A percentile compares a stretch with the other conserved stretches of the same genome.
Conservation (phyloP, 1,284 basidiomycete genomes). For the Meira nashicola region DNA sequence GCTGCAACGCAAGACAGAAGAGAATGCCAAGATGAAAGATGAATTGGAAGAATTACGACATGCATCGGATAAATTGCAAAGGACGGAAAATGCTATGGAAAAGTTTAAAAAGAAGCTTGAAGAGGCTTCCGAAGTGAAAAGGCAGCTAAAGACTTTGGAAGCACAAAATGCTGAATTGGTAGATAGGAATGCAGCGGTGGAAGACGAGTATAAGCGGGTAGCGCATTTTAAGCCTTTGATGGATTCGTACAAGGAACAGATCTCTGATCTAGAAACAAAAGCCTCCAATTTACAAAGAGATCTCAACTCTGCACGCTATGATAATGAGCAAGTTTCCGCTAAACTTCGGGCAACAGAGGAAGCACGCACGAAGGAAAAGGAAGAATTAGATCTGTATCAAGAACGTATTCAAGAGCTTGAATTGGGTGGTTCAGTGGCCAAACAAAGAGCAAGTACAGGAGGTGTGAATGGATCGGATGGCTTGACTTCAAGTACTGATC, state of each 20-base stretch:
- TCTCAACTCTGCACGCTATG: conserved; percentile 32
- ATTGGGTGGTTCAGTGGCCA: conserved; percentile 55
- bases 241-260: conserved; percentile 86
- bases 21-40: conserved; percentile 76
- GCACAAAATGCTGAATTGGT: conserved; percentile 86
- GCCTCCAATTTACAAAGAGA: conserved; percentile 65
- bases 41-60: conserved; percentile 78
- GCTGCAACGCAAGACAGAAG: conserved; percentile 70
- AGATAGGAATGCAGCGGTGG: conserved; percentile 80
- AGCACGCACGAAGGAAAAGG: conserved; percentile 72
- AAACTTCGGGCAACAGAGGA: conserved; percentile 56
- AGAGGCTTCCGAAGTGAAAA: conserved; percentile 79
- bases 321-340: conserved; percentile 32
- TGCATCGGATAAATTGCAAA: conserved; percentile 81
- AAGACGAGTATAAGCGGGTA: conserved; percentile 83
- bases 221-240: conserved; percentile 79
- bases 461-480: conserved; percentile 38
- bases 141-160: conserved; percentile 78
- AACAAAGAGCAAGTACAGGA: conserved; percentile 51
- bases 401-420: conserved; percentile 88
- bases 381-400: conserved; percentile 81
- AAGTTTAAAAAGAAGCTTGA: conserved; percentile 99
- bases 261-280: conserved; percentile 73
- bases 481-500: conserved; percentile 24
- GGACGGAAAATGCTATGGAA: conserved; percentile 94